These are phyloP conservation scores for Podochytrium sp. DNA, from an alignment of 192 early-diverging fungal species.

Conservation along the genomic window DNA sequence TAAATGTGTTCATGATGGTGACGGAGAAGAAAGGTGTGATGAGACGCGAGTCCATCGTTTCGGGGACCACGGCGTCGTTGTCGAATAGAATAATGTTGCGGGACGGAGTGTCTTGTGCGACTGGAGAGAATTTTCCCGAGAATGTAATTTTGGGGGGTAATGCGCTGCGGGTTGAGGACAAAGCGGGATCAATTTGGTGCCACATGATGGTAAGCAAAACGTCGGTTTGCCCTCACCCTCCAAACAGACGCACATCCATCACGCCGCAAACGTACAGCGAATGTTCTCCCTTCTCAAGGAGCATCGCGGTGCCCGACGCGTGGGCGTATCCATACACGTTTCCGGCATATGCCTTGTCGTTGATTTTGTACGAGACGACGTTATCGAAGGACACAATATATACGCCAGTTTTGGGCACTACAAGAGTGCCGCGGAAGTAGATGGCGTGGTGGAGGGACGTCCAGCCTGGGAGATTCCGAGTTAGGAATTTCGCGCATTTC, in stretches of 20 bases:
- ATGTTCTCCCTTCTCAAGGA: constrained; percentile 56
- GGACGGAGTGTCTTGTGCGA: constrained; percentile 8
- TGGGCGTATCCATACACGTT: constrained; percentile 67
- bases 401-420: constrained; percentile 39
- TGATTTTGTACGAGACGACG: constrained; percentile 70
- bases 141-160: constrained; percentile 47
- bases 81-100: constrained; percentile 38
- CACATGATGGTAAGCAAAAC: constrained; percentile 1
- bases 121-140: constrained; percentile 23
- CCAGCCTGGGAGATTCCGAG: constrained; percentile 41
- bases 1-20: constrained; percentile 49
- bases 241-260: constrained; percentile 74
- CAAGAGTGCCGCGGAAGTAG: constrained; percentile 51
- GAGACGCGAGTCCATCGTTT: constrained; percentile 44
- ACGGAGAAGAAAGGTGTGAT: constrained; percentile 48
- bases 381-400: constrained; percentile 50
- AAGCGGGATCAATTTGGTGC: background rate
- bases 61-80: constrained; percentile 47
- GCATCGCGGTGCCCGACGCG: constrained; percentile 41
- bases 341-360: constrained; percentile 58
- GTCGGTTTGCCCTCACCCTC: constrained; percentile 41
- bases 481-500: background rate
- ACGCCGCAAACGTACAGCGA: constrained; percentile 58
- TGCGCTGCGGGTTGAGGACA: constrained; percentile 31
- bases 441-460: constrained; percentile 48